Conservation (phyloP, 352 stramenopile species). For the Globisporangium yorkense region DNA sequence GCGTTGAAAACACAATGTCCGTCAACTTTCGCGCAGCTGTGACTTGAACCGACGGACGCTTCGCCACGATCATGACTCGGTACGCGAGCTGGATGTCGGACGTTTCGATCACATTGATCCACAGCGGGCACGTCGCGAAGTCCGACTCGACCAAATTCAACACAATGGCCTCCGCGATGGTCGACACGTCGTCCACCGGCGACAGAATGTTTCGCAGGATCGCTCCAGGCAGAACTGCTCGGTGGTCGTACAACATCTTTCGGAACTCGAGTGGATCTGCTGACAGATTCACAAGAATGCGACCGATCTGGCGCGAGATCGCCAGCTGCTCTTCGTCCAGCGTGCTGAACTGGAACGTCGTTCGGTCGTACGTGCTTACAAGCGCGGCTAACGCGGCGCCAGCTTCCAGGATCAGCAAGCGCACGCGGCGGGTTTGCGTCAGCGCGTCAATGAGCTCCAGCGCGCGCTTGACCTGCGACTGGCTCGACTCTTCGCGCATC, state of each 20-base stretch:
- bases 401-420: slow-evolving; percentile 62
- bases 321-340: slow-evolving; percentile 29
- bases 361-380: slow-evolving; percentile 47
- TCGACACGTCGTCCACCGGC: slow-evolving; percentile 33
- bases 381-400: slow-evolving; percentile 44
- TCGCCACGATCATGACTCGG: slow-evolving; percentile 46
- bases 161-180: slow-evolving; percentile 66
- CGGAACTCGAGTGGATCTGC: slow-evolving; percentile 75
- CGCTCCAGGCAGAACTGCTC: slow-evolving; percentile 32
- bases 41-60: slow-evolving; percentile 51
- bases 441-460: slow-evolving; percentile 50
- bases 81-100: slow-evolving; percentile 57
- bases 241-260: slow-evolving; percentile 74
- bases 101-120: slow-evolving; percentile 64
- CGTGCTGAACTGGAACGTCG: slow-evolving; percentile 29
- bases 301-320: slow-evolving; percentile 40
- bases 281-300: slow-evolving; percentile 61
- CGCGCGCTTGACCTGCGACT: slow-evolving; percentile 9
- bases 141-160: slow-evolving; percentile 74
- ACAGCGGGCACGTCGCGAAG: slow-evolving; percentile 78
- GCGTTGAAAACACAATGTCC: slow-evolving; percentile 65
- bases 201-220: slow-evolving; percentile 72
- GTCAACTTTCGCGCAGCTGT: slow-evolving; percentile 68
- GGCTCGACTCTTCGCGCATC: slow-evolving; percentile 33
- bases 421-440: slow-evolving; percentile 56